phyloP scores from a whole-genome alignment of 345 rosid genomes.

The Excoecaria cochinchinensis region DNA sequence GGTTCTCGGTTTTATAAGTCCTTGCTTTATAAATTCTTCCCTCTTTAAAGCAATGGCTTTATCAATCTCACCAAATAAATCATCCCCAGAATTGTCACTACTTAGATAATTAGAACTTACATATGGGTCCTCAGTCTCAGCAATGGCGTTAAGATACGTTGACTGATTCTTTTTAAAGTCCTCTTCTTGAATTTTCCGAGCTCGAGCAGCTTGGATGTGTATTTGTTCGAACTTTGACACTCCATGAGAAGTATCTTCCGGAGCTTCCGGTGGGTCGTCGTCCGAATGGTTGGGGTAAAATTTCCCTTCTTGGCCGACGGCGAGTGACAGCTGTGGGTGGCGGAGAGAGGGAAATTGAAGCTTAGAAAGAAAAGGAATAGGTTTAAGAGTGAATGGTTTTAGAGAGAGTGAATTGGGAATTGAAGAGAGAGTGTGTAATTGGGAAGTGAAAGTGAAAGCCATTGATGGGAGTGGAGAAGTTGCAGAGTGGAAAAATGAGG shows the following conservation, averaged over 20 bases:
- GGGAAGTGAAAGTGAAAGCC: conserved; percentile 26
- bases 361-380: conserved; percentile 11
- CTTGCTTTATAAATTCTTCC: conserved; percentile 73
- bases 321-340: conserved; percentile 15
- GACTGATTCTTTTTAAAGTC: conserved; percentile 73
- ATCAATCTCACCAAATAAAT: conserved; percentile 79
- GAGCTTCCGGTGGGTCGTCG: conserved; percentile 90
- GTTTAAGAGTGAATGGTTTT: conserved; percentile 15
- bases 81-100: conserved; percentile 47
- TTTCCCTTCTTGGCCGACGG: conserved; percentile 47
- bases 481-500: neutral
- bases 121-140: conserved; percentile 67
- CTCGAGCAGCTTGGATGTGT: conserved; percentile 65
- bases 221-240: conserved; percentile 74
- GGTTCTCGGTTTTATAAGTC: conserved; percentile 47
- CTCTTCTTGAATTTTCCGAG: conserved; percentile 64
- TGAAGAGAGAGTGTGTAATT: conserved; percentile 30
- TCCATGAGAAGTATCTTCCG: conserved; percentile 80
- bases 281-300: conserved; percentile 62
- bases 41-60: conserved; percentile 79
- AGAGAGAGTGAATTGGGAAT: conserved; percentile 37
- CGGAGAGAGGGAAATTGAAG: conserved; percentile 4
- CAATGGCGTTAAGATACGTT: conserved; percentile 72
- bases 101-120: conserved; percentile 13
- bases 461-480: neutral